Evolutionary conservation across 768 basidiomycete genomes (phyloP), one percentile per base, ranked within the genome.

Genomic region (Podaxis sp.): DNA sequence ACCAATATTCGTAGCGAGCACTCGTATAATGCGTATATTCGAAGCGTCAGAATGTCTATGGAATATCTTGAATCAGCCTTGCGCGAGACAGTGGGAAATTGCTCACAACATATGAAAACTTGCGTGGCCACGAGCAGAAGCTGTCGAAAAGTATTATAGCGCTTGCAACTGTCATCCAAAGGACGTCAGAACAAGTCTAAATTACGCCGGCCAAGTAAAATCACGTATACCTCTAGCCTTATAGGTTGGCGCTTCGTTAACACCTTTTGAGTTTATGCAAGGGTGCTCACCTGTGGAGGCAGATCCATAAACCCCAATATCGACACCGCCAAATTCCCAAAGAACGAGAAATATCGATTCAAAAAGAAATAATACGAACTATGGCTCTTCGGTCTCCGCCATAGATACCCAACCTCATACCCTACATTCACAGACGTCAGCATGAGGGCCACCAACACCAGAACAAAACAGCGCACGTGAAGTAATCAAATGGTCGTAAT

Each of bases 21-120:
- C 11, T 74, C 71, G 60, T 84, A 86, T 13, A 87, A 69, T 4
- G 85, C 84, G 61, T 78, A 81, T 56, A 80, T 80, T 44, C 85
- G 80, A 46, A 82, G 69, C 12, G 77, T 76, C 30, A 84, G 73
- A 33, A 80, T 76, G 62, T 75, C 81, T 83, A 55, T 13, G 8
- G 33, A 24, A 13, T 15, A 54, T 37, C 24, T 12, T 24, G 37
- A 17, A 7, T 49, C 4, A 24, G 24, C 30, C 2, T 36, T 13
- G 13, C n/a, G 17, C 20, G 6, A 8, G 30, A 5, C 41, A n/a
- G 6, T 37, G 20, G 20, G 28, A 4, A 15, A 17, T 22, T 22
- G 71, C 84, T 61, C 62, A 85, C 84, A 58, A 65, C 78, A 75
- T 13, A 86, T 78, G 1, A 81, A 65, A 7, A 82, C 73, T 67